Base-by-base conservation (phyloP, 2,329 filamentous ascomycete genomes). In the Alternaria gaisen region DNA sequence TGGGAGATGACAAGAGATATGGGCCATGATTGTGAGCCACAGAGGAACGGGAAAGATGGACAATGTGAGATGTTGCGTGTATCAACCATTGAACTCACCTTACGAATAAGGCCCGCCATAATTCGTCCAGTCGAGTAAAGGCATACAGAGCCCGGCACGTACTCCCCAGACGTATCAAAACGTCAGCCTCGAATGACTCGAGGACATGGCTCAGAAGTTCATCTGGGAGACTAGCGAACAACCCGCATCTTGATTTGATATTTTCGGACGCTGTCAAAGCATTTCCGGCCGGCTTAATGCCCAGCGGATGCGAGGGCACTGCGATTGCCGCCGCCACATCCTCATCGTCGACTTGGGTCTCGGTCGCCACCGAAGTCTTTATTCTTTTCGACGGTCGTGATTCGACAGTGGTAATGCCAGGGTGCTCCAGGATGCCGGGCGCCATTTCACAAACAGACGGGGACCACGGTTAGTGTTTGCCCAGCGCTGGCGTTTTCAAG, bases 61-160 rank as follows among this genome's bases (percentile, higher is more conserved):
- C 53, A 16, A 50, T 30, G 50, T 42, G 42, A 58, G n/a, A 26
- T 41, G 12, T 44, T 58, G 51, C 34, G 14, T 60, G 4, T 43
- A 44, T 47, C 60, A 46, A 52, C 38, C 55, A 43, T 46, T 53
- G 58, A 53, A 88, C 92, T 87, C 88, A 97, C 93, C 88, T 86
- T 65, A 97, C 84, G 72, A 94, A 96, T 20, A 97, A 79, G 18
- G 88, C 80, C 79, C 95, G 94, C 94, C 94, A 98, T 36, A 97
- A 78, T 71, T 98, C 94, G 66, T 97, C 94, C 48, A 88, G 88
- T 51, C 90, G 85, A 56, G 90, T 91, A 75, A 94, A 96, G 1
- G 93, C 94, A 83, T 93, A 94, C 16, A 98, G 81, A 54, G 92
- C 93, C 76, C 89, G 92, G 83, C 94, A 97, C 6, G 93, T 91